Evolutionary conservation across 1,284 basidiomycete species (phyloP), one percentile per base, ranked within the genome.

Genomic region (Pseudozyma pruni): DNA sequence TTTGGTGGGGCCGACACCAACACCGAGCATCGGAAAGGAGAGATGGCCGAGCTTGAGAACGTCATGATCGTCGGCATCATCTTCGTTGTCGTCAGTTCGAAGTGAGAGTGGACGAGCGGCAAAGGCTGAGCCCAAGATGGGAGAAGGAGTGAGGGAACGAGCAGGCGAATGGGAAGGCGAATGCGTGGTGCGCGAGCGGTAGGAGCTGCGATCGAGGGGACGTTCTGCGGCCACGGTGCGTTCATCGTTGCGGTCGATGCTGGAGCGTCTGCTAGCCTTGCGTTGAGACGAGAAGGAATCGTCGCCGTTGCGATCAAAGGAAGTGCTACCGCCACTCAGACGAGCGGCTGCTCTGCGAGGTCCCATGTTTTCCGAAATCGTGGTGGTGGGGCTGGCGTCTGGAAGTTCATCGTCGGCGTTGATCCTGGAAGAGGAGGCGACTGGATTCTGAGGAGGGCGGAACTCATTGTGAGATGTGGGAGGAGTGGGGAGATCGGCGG

Each of bases 131-230:
- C 78, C 78, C 20, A 80, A 59, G 27, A 79, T 75, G 32, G 79
- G 79, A 16, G 76, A 78, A 11, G 77, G 79, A 6, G 77, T 80
- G 33, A 67, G 69, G n/a, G 76, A 75, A 41, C 73, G 58, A 14
- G 39, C 53, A 1, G 58, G 52, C 6, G 64, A 67, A 17, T 40
- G 50, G 1, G 58, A 54, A 10, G 59, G 60, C 17, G 67, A 70
- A 14, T 51, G 60, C 4, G 51, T 58, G n/a, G 60, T 25, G 14
- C 61, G 52, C 13, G 68, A 71, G 16, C 61, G 68, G 35, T 60
- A 71, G 13, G 56, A 53, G 31, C 47, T 44, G 29, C 58, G 53
- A 35, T 50, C 47, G 40, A 54, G 44, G 2, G 60, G 55, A 23
- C 58, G 49, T 49, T 68, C 64, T 16, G 58, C 53, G 17, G 64